Base-by-base conservation (phyloP, 1,284 basidiomycete species). In the Ustilago xerochloae region DNA sequence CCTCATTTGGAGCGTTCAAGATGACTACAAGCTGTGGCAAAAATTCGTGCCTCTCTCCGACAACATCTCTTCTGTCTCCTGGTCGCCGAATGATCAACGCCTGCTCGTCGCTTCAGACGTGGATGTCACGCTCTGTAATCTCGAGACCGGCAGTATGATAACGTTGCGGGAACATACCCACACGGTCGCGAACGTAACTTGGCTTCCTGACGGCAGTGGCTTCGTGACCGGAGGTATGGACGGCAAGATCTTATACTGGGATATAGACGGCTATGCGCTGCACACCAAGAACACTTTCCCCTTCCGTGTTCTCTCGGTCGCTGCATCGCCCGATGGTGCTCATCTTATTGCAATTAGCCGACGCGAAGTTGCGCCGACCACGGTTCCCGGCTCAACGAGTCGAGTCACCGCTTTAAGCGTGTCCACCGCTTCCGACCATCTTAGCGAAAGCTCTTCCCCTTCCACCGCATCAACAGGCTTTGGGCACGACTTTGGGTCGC, bases 161-260 rank as follows among this genome's bases (percentile, higher is more conserved):
- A 59, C 66, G 22, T 57, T 89, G 46, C 88, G 88, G 0, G 87
- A 94, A 41, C 95, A 98, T 84, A 87, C 86, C 45, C 94, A 97
- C 73, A 91, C 90, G 6, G 92, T 99, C 47, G 92, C 92, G 22
- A 90, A 93, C 0, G 88, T 97, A 41, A 88, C 90, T 39, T 98
- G 94, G 93, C 86, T 95, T 47, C 91, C 93, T 9, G 91, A 97
- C 83, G 91, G 92, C 30, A 90, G 90, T 16, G 92, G 92, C 12
- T 98, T 98, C 84, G 89, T 97, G 67, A 97, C 93, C 5, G 92
- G 92, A 46, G 92, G 92, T 39, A 88, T 97, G 85, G 96, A 99
- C 85, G 90, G 90, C 72, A 91, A 90, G 85, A 90, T 99, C 59
- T 89, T 92, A 41, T 89, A 92, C 72, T 98, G 94, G 93, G 66